phyloP scores from a whole-genome alignment of 306 rosid genomes.

The Ochetophila trinervis region DNA sequence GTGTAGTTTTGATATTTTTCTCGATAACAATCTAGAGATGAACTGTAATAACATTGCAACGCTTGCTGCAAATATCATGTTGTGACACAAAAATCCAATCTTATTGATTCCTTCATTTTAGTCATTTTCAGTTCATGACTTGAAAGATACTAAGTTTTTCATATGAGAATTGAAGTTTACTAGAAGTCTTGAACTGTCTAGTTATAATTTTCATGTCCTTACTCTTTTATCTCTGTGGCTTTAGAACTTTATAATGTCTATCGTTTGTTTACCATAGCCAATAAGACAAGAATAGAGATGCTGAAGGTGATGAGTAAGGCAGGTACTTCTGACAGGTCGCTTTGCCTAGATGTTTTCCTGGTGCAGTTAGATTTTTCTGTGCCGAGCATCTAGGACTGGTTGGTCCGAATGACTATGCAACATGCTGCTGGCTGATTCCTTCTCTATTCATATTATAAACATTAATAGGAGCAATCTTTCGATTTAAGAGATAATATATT shows the following conservation, averaged over 20 bases:
- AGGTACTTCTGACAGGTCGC: slow-evolving; percentile 50
- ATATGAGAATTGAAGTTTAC: too few species aligned
- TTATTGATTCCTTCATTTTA: too few species aligned
- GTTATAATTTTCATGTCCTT: neutral
- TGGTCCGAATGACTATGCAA: slow-evolving; percentile 33
- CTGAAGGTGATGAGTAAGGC: slow-evolving; percentile 47
- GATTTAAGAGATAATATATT: neutral
- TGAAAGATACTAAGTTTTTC: too few species aligned
- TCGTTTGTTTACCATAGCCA: neutral
- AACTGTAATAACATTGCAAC: too few species aligned
- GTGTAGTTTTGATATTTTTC: neutral
- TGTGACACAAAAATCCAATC: too few species aligned
- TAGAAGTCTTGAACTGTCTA: too few species aligned
- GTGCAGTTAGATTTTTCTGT: slow-evolving; percentile 39
- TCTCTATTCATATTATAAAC: slow-evolving; percentile 26
- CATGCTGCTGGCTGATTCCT: slow-evolving; percentile 37
- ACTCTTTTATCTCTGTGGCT: neutral
- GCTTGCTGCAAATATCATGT: too few species aligned
- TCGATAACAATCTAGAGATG: neutral
- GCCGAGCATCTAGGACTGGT: slow-evolving; percentile 36
- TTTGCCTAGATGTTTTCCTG: slow-evolving; percentile 42
- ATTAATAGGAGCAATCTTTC: neutral
- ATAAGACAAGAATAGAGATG: slow-evolving; percentile 33
- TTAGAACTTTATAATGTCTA: neutral
- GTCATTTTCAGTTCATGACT: too few species aligned